Evolutionary conservation across 1,284 basidiomycete species (phyloP).

Genomic region (Boletus mariae): DNA sequence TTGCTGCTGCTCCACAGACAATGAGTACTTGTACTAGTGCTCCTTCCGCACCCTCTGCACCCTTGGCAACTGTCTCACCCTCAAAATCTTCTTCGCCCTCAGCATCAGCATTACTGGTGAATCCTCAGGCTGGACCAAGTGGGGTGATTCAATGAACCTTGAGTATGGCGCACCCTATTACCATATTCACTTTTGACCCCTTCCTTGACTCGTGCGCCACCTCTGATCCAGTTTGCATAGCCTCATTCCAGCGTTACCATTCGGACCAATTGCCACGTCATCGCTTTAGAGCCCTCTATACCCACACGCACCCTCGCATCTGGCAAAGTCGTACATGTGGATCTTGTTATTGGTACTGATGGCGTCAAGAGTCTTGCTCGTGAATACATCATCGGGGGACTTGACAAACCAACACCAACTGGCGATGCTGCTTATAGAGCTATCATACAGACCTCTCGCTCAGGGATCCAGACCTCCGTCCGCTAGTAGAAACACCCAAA

Average conservation of each 20-base stretch:
- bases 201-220: neutral
- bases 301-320: constrained; percentile 39
- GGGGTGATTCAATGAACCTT: constrained; percentile 39
- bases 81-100: too few species aligned
- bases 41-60: too few species aligned
- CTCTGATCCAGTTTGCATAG: constrained; percentile 31
- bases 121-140: constrained; percentile 42
- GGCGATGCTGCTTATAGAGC: constrained; percentile 42
- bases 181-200: constrained; percentile 41
- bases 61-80: too few species aligned
- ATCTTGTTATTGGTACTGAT: constrained; percentile 54
- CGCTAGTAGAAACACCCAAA: constrained; percentile 34
- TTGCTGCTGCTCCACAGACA: too few species aligned
- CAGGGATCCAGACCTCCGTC: constrained; percentile 34
- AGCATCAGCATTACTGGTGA: constrained; percentile 32
- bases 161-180: constrained; percentile 50
- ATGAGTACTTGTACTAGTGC: too few species aligned
- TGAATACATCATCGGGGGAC: constrained; percentile 40
- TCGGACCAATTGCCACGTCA: constrained; percentile 40
- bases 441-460: constrained; percentile 33
- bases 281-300: constrained; percentile 38
- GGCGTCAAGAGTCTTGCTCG: constrained; percentile 48
- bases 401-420: constrained; percentile 36
- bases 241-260: constrained; percentile 42
- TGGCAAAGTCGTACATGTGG: constrained; percentile 42